phyloP scores from a whole-genome alignment of 2,329 filamentous ascomycete species.

The Sarocladiaceae sp. region DNA sequence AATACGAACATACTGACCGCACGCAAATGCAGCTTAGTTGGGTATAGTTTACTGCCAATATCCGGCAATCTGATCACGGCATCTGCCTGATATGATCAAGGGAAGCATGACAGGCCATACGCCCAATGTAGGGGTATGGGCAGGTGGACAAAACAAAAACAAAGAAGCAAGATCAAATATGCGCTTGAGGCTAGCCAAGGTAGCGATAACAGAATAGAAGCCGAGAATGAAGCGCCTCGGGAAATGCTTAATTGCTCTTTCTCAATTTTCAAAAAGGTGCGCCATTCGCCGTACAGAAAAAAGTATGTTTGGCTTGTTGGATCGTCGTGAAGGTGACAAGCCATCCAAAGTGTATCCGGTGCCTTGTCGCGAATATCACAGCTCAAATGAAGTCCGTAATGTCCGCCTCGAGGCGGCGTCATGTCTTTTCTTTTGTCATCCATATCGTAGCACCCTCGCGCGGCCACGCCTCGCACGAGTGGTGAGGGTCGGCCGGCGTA shows the following conservation, averaged over 20 bases:
- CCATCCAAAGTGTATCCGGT: not conserved
- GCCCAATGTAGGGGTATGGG: too few relatives aligned
- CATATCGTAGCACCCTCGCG: slow-evolving; percentile 6
- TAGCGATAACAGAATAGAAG: slow-evolving; percentile 3
- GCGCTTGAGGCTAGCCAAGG: not conserved
- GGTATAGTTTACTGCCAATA: too few relatives aligned
- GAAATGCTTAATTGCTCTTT: slow-evolving; percentile 10
- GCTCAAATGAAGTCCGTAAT: not conserved
- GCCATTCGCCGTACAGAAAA: slow-evolving; percentile 11
- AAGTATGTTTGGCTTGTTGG: slow-evolving; percentile 6
- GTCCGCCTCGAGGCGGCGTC: slow-evolving; percentile 5
- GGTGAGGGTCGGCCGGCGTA: too few relatives aligned
- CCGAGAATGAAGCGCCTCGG: slow-evolving; percentile 7
- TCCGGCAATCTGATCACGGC: too few relatives aligned
- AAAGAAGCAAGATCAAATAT: not conserved
- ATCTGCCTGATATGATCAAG: too few relatives aligned
- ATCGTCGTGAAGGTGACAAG: slow-evolving; percentile 2
- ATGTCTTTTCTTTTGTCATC: slow-evolving; percentile 9
- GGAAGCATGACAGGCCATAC: too few relatives aligned
- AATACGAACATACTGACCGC: too few relatives aligned
- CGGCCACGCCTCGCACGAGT: not conserved
- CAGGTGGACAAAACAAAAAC: too few relatives aligned
- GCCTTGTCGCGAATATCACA: slow-evolving; percentile 6
- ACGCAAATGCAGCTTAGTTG: too few relatives aligned
- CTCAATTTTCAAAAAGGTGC: slow-evolving; percentile 8